phyloP scores from a whole-genome alignment of 306 rosid genomes.

The Cucumis hystrix region DNA sequence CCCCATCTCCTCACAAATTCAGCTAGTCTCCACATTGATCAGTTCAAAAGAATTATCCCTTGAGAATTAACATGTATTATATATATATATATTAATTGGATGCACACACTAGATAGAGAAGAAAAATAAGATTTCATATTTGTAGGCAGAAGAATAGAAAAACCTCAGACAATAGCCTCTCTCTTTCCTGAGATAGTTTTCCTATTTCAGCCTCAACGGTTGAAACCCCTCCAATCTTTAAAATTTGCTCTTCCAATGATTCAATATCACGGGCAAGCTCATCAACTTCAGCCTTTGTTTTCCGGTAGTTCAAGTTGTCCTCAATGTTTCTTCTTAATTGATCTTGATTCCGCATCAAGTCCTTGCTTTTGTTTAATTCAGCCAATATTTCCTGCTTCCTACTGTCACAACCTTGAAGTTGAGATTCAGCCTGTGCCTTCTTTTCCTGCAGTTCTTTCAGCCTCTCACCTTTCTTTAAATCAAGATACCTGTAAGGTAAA shows the following conservation, averaged over 20 bases:
- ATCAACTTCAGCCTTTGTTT: slow-evolving; percentile 74
- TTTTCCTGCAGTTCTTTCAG: slow-evolving; percentile 63
- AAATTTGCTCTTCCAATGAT: slow-evolving; percentile 52
- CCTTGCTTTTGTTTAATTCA: slow-evolving; percentile 44
- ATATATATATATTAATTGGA: background rate
- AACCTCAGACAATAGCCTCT: slow-evolving; percentile 83
- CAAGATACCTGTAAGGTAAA: slow-evolving; percentile 39
- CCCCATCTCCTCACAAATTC: background rate
- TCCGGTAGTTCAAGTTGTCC: slow-evolving; percentile 71
- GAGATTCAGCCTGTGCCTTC: slow-evolving; percentile 39
- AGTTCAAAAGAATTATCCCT: background rate
- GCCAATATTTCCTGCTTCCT: slow-evolving; percentile 48
- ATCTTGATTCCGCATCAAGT: slow-evolving; percentile 44
- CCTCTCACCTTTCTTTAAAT: slow-evolving; percentile 52
- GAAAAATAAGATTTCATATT: slow-evolving; percentile 1
- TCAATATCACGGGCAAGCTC: slow-evolving; percentile 53
- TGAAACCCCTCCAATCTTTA: slow-evolving; percentile 47
- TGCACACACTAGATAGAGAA: background rate
- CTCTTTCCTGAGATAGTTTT: slow-evolving; percentile 65
- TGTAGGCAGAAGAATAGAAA: slow-evolving; percentile 11
- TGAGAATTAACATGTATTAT: background rate
- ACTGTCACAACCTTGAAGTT: slow-evolving; percentile 43
- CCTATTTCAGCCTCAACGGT: slow-evolving; percentile 42
- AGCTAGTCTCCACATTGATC: background rate
- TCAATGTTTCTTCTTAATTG: slow-evolving; percentile 52